Conservation (phyloP, 2,329 filamentous ascomycete genomes). For the Dothideomycetes sp. region DNA sequence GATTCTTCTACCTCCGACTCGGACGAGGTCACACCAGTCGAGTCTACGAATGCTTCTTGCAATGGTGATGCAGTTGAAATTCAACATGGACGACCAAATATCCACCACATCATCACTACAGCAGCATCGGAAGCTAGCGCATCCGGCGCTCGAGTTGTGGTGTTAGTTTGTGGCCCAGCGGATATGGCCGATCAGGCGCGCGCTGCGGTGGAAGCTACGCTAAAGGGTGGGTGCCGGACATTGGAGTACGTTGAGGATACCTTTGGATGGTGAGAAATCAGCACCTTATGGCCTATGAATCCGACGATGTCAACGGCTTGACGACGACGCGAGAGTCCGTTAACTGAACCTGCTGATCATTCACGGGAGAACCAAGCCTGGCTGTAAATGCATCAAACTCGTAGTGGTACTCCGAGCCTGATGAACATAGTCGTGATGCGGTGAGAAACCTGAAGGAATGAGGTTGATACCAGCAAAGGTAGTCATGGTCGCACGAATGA, state of each 20-base stretch:
- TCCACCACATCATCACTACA: constrained; percentile 11
- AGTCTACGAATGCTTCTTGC: not conserved
- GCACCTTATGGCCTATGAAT: too few relatives aligned
- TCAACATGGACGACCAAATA: constrained; percentile 12
- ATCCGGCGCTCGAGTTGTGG: not conserved
- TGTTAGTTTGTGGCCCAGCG: constrained; percentile 4
- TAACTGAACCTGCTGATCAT: too few relatives aligned
- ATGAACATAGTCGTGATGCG: too few relatives aligned
- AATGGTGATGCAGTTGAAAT: not conserved
- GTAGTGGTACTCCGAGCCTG: too few relatives aligned
- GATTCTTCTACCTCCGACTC: not conserved
- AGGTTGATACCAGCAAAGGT: too few relatives aligned
- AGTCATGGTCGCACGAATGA: too few relatives aligned
- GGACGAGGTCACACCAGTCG: not conserved
- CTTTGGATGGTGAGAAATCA: constrained; percentile 7
- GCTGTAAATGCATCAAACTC: too few relatives aligned
- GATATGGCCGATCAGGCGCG: constrained; percentile 7
- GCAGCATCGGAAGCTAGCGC: not conserved
- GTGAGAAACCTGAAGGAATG: too few relatives aligned
- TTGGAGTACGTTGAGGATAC: constrained; percentile 6
- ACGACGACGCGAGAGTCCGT: too few relatives aligned
- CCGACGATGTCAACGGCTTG: too few relatives aligned
- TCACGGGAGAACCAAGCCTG: too few relatives aligned
- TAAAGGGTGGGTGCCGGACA: constrained; percentile 1
- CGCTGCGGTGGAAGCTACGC: constrained; percentile 1